Base-by-base conservation (phyloP, 1,284 basidiomycete species). In the Tylopilus orsonianus region DNA sequence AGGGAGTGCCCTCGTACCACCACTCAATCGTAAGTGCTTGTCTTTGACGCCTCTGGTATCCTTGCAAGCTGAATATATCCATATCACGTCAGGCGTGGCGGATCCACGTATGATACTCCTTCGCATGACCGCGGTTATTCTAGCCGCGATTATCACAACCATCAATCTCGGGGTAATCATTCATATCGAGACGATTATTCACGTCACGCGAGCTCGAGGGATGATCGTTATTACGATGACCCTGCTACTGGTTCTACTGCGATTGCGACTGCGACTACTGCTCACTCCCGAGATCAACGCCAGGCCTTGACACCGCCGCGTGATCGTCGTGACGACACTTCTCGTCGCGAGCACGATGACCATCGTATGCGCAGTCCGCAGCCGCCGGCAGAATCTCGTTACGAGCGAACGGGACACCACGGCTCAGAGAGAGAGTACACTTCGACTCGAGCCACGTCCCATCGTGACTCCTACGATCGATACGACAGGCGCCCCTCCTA, bases 1-100 rank as follows among this genome's bases (percentile, higher is more conserved):
- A 90, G 88, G 62, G 89, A 91, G 66, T 91, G 88, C 56, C 84
- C 85, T 16, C 83, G 80, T 59, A 75, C 77, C 56, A 65, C 70
- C 36, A 71, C 72, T 37, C 68, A 70, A 72, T 48, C 67, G 67
- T 67, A 50, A 55, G 67, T 78, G 53, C 61, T 68, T 65, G 26
- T 36, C 16, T 40, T 20, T 18, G 23, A 33, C 3, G n/a, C n/a
- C 35, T 33, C 20, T 6, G 24, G 37, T 20, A 14, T 46, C 9
- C 16, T 22, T 30, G 22, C 1, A 36, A 14, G 49, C 44, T 50
- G 44, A 56, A 1, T 16, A 33, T 23, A 8, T 37, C 42, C n/a
- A 33, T 23, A 8, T 37, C 42, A n/a, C 44, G 48, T 35, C 43
- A 64, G 49, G 54, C 71, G 71, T 46, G 68, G 56, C 53, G 59